Evolutionary conservation across 805 yeast genomes (phyloP), one percentile per base, ranked within the genome.

Genomic region (Saccharomyces cerevisiae): DNA sequence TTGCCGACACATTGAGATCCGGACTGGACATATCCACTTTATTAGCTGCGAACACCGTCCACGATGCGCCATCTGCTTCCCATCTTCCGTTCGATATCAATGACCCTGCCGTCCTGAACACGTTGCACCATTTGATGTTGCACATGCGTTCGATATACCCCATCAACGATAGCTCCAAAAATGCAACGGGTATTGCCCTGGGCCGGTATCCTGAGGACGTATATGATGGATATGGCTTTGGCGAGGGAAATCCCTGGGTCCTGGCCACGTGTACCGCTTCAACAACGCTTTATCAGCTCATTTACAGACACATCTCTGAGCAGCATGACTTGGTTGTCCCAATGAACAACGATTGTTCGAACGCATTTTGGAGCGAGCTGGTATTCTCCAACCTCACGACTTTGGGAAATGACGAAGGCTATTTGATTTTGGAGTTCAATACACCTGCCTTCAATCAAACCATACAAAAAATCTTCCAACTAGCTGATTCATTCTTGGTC

Each of bases 161-260:
- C 4, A 79, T 92, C 43, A 92, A 92, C 70, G 80, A 77, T 55
- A 66, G 71, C 27, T 70, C 72, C 49, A 73, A 75, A 2, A 63
- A 73, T 43, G 70, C 67, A 65, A 49, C 66, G 24, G 80, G 79
- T 2, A 83, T 84, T 51, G 96, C 86, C 0, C 70, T 91, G 52
- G 98, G 98, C 2, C 77, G 98, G 65, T 91, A 91, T 65, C 96
- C 97, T 0, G 98, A 91, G 65, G 98, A 91, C 70, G 68, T 85
- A 9, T 91, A 91, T 69, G 85, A 91, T 67, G 96, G 96, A 0
- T 72, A 75, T 56, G 83, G 82, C 0, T 73, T 79, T 0, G 76
- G 84, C 31, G 89, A 84, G 61, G 97, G 97, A 2, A 90, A 91
- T 64, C 97, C 98, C 5, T 91, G 97, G 98, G 89, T 90, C 65